Evolutionary conservation across 148 eudicot genomes (phyloP).

Genomic region (Spergularia bocconei): DNA sequence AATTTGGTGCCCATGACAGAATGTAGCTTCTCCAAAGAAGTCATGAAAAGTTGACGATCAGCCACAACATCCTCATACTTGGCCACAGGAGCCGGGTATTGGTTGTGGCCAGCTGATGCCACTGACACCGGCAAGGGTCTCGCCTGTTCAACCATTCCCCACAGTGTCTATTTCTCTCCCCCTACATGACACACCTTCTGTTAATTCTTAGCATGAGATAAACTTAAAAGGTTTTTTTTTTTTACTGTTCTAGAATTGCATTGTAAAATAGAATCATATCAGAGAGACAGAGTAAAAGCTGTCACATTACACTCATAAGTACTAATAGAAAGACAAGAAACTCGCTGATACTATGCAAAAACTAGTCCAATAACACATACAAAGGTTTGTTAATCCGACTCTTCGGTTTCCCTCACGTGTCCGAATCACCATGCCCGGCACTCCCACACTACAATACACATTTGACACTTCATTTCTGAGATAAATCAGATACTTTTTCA

Average conservation of each 20-base stretch:
- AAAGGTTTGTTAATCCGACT: no score
- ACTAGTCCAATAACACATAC: no score
- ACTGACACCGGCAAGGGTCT: constrained; percentile 20
- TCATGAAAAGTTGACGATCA: constrained; percentile 58
- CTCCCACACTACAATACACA: no score
- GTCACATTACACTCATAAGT: no score
- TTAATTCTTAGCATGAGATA: not conserved
- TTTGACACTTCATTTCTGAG: not conserved
- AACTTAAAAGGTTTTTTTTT: not conserved
- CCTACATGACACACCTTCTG: constrained; percentile 1
- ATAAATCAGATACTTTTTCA: not conserved
- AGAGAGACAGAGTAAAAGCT: no score
- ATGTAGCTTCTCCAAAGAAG: constrained; percentile 74
- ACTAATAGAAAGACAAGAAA: no score
- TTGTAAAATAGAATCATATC: not conserved
- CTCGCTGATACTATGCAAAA: no score
- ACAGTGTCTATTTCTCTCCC: not conserved
- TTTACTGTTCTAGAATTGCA: not conserved
- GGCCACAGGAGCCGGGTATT: constrained; percentile 68
- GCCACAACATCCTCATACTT: constrained; percentile 63
- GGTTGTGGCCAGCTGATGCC: constrained; percentile 28
- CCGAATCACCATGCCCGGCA: no score
- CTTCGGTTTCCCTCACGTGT: no score
- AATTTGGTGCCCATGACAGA: constrained; percentile 82
- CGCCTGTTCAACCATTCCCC: constrained; percentile 38